These are phyloP conservation scores for Colletotrichum sp. DNA, from an alignment of 2,329 filamentous ascomycete genomes.

Conservation along the genomic window DNA sequence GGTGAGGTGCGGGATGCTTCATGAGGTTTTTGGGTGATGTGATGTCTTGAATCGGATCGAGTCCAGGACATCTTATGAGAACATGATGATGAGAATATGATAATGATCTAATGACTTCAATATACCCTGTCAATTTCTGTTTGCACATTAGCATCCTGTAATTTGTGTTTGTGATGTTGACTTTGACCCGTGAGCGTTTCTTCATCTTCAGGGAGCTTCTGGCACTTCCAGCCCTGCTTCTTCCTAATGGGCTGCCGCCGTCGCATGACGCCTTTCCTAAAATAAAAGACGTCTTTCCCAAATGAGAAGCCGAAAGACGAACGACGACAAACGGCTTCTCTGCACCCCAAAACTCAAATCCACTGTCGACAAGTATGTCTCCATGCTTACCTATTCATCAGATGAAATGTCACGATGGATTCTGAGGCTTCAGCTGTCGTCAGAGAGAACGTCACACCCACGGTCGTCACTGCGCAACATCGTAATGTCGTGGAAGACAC, in stretches of 20 bases:
- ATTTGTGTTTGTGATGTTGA: neutral
- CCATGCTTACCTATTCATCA: neutral
- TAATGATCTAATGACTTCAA: neutral
- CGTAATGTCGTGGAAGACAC: neutral
- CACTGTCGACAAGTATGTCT: neutral
- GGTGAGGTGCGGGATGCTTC: neutral
- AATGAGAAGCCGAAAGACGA: neutral
- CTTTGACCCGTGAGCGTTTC: neutral
- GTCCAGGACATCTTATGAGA: neutral
- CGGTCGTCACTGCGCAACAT: neutral
- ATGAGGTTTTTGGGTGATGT: neutral
- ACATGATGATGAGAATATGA: neutral
- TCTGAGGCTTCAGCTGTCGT: neutral
- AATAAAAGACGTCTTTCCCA: neutral
- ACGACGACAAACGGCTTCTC: neutral
- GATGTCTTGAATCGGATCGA: neutral
- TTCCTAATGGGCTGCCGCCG: neutral
- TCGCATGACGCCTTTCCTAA: neutral
- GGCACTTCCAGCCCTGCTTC: neutral
- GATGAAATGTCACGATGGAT: neutral
- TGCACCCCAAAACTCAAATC: neutral
- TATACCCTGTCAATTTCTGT: neutral
- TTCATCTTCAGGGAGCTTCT: neutral
- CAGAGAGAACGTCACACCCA: neutral
- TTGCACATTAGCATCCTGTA: neutral